Conservation (phyloP, 768 basidiomycete species). For the Termitomyces sp. region DNA sequence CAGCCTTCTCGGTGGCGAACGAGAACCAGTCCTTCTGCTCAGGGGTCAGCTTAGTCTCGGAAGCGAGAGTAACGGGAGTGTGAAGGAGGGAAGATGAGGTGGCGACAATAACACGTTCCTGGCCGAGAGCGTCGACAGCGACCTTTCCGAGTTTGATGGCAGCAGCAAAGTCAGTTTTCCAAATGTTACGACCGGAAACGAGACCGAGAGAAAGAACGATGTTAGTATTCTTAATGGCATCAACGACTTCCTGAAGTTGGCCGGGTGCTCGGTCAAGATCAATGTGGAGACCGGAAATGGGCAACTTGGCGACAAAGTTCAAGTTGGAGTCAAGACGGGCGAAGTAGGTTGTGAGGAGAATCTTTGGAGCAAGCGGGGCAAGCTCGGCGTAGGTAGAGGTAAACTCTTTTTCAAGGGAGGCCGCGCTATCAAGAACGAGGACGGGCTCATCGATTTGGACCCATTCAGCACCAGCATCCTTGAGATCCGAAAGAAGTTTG, state of each 20-base stretch:
- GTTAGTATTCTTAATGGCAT: slow-evolving; percentile 76
- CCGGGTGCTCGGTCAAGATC: slow-evolving; percentile 91
- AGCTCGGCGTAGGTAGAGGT: slow-evolving; percentile 76
- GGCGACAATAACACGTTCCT: slow-evolving; percentile 85
- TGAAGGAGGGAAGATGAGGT: slow-evolving; percentile 98
- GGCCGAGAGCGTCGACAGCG: slow-evolving; percentile 77
- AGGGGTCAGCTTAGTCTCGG: slow-evolving; percentile 83
- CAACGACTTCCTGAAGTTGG: slow-evolving; percentile 79
- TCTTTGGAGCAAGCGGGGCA: slow-evolving; percentile 78
- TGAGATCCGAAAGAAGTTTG: slow-evolving; percentile 84
- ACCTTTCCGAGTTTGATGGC: slow-evolving; percentile 80
- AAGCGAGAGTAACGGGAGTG: slow-evolving; percentile 92
- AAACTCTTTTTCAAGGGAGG: slow-evolving; percentile 74
- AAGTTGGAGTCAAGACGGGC: slow-evolving; percentile 92
- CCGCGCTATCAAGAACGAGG: slow-evolving; percentile 86
- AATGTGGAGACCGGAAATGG: slow-evolving; percentile 90
- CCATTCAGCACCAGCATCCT: slow-evolving; percentile 87
- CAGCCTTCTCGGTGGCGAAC: slow-evolving; percentile 94
- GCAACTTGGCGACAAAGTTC: slow-evolving; percentile 84
- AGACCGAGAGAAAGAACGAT: slow-evolving; percentile 88
- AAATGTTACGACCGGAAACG: slow-evolving; percentile 98
- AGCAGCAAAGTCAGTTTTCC: slow-evolving; percentile 92
- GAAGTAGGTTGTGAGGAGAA: slow-evolving; percentile 95
- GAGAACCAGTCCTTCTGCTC: slow-evolving; percentile 98
- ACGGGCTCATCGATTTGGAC: slow-evolving; percentile 98